These are phyloP conservation scores for Saccharomyces jurei DNA, from an alignment of 805 yeast species.

Conservation along the genomic window DNA sequence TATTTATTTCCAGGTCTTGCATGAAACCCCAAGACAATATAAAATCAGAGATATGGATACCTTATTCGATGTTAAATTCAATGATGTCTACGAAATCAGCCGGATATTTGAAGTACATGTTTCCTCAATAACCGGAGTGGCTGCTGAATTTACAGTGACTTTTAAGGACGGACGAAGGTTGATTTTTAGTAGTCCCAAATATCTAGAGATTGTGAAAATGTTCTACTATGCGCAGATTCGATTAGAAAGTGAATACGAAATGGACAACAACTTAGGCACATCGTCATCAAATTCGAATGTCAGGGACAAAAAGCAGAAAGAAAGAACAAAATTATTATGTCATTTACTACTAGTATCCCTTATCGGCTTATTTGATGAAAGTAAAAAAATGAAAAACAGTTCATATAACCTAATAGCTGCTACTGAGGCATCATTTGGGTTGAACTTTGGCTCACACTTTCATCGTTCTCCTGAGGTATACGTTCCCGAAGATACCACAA, in stretches of 20 bases:
- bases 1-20: conserved; percentile 51
- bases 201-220: conserved; percentile 60
- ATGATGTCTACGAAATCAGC: conserved; percentile 38
- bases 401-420: conserved; percentile 58
- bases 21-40: conserved; percentile 36
- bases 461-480: conserved; percentile 50
- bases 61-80: conserved; percentile 31
- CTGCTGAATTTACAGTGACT: conserved; percentile 43
- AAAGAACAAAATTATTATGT: conserved; percentile 40
- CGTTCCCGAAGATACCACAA: conserved; percentile 59
- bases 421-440: conserved; percentile 48
- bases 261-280: conserved; percentile 9
- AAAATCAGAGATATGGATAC: conserved; percentile 30
- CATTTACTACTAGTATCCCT: conserved; percentile 56
- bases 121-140: conserved; percentile 38
- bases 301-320: conserved; percentile 22
- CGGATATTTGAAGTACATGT: conserved; percentile 35
- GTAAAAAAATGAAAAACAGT: conserved; percentile 51
- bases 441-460: conserved; percentile 51
- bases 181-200: conserved; percentile 42
- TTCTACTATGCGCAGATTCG: conserved; percentile 59
- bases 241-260: conserved; percentile 32
- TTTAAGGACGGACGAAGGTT: conserved; percentile 31
- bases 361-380: conserved; percentile 56
- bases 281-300: neutral